Percentiles rank a stretch among this genome's conserved stretches.
Conservation (phyloP, 1,139 yeast genomes). For the Pichia sp. region DNA sequence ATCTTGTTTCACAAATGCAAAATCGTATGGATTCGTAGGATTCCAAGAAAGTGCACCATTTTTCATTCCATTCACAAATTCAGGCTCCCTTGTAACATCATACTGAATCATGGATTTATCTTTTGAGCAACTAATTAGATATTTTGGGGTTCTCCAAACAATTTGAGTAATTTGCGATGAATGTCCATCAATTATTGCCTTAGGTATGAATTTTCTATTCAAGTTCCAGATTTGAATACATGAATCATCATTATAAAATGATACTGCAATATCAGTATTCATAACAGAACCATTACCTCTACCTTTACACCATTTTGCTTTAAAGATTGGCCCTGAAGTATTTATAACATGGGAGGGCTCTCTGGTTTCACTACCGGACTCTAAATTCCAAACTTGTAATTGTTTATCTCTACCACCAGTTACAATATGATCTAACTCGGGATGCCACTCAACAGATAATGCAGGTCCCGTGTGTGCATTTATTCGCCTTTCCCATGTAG, state of each 20-base stretch:
- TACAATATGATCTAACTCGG: slow-evolving; percentile 69
- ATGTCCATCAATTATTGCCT: slow-evolving; percentile 53
- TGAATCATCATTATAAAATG: slow-evolving; percentile 71
- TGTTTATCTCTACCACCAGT: slow-evolving; percentile 93
- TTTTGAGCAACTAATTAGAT: slow-evolving; percentile 46
- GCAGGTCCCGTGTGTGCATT: slow-evolving; percentile 94
- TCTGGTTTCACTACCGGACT: slow-evolving; percentile 32
- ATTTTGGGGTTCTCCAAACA: slow-evolving; percentile 42
- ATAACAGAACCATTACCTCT: slow-evolving; percentile 33
- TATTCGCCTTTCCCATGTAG: slow-evolving; percentile 60
- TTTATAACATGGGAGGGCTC: slow-evolving; percentile 66
- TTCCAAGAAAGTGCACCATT: slow-evolving; percentile 53
- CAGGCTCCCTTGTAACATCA: slow-evolving; percentile 44
- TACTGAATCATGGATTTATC: slow-evolving; percentile 51
- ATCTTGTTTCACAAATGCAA: slow-evolving; percentile 50
- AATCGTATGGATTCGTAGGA: slow-evolving; percentile 36
- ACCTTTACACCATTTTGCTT: slow-evolving; percentile 59
- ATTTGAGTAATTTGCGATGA: slow-evolving; percentile 45
- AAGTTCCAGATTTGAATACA: slow-evolving; percentile 69
- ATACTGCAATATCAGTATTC: slow-evolving; percentile 66
- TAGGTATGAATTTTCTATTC: slow-evolving; percentile 68
- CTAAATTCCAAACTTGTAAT: slow-evolving; percentile 71
- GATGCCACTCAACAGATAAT: slow-evolving; percentile 81
- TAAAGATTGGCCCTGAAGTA: slow-evolving; percentile 71
- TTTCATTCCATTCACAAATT: slow-evolving; percentile 49